These are phyloP conservation scores for Oxalis stricta DNA, from an alignment of 441 rosid genomes.

Conservation along the genomic window DNA sequence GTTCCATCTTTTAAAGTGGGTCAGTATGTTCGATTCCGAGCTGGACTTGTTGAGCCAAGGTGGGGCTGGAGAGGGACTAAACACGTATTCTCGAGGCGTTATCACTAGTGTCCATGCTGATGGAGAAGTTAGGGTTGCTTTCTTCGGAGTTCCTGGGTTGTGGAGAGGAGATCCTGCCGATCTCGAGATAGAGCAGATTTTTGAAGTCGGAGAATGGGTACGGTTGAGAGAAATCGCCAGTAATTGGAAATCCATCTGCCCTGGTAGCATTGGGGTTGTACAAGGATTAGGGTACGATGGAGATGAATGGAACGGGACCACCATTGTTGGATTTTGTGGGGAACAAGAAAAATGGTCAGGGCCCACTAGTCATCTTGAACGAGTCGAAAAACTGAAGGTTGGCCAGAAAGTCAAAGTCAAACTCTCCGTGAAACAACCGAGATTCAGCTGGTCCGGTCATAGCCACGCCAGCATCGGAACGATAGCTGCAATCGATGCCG, in stretches of 20 bases:
- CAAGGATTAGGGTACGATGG: conserved; percentile 81
- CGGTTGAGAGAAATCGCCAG: conserved; percentile 40
- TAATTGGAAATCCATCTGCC: conserved; percentile 69
- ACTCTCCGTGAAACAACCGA: conserved; percentile 74
- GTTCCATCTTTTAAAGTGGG: conserved; percentile 68
- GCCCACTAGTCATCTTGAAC: conserved; percentile 51
- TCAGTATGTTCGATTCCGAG: conserved; percentile 76
- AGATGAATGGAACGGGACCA: conserved; percentile 81
- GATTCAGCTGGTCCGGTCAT: conserved; percentile 95
- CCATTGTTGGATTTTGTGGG: conserved; percentile 69
- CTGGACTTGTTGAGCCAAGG: conserved; percentile 73
- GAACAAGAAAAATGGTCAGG: conserved; percentile 97
- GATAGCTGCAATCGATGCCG: conserved; percentile 81
- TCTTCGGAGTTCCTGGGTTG: conserved; percentile 66
- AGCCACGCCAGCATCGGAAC: conserved; percentile 69
- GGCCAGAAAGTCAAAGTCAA: conserved; percentile 82
- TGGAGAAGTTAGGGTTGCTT: conserved; percentile 86
- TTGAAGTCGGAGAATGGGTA: conserved; percentile 98
- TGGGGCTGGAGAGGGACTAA: conserved; percentile 97
- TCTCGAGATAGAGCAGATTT: conserved; percentile 60
- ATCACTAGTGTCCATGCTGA: conserved; percentile 80
- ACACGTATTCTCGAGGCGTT: conserved; percentile 65
- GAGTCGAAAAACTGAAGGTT: conserved; percentile 39
- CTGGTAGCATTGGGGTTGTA: conserved; percentile 76
- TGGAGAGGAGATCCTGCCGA: conserved; percentile 99